Base-by-base conservation (phyloP, 768 basidiomycete genomes). In the Calocybe gangraenosa region DNA sequence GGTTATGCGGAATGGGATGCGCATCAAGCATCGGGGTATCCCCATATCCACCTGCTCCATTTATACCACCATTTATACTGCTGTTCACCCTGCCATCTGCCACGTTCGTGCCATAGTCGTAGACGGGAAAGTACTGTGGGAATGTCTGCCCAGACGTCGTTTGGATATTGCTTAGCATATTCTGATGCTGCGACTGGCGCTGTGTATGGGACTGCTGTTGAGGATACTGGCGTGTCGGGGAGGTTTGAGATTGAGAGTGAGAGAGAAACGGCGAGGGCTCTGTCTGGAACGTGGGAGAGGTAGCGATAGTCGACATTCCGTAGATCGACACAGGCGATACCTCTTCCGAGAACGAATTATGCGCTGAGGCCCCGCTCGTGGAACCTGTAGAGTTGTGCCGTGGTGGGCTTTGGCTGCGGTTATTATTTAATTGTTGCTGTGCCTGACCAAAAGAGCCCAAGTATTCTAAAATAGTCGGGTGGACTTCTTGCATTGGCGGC, bases 121-220 rank as follows among this genome's bases (percentile, higher is more conserved):
- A 87, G 23, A 87, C 84, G 1, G 83, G 75, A 72, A 88, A 87
- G 55, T 87, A 87, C 55, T 74, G 77, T 11, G 84, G 85, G 65
- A 81, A 78, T 30, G 58, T 51, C n/a, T 43, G 48, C 2, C 52
- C 33, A 34, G 51, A 42, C 10, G 45, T 13, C 47, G 50, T 54
- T 19, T 44, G 46, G 5, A 41, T 49, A 19, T 31, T 43, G 15
- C 45, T 49, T 40, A 45, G 47, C 19, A 50, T 50, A 34, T 49
- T 53, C 28, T 48, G 60, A 43, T 64, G 59, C 42, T 56, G 50
- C 7, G 42, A 46, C 36, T 46, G 42, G 3, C 25, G 25, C 7
- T 14, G 34, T 35, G 13, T 5, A 35, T 56, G 50, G 7, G 40
- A 44, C 37, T 49, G 43, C 3, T 52, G 50, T n/a, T 33, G 30